Conservation (phyloP, 202 grass and related monocot genomes). For the Saccharum hybrid region DNA sequence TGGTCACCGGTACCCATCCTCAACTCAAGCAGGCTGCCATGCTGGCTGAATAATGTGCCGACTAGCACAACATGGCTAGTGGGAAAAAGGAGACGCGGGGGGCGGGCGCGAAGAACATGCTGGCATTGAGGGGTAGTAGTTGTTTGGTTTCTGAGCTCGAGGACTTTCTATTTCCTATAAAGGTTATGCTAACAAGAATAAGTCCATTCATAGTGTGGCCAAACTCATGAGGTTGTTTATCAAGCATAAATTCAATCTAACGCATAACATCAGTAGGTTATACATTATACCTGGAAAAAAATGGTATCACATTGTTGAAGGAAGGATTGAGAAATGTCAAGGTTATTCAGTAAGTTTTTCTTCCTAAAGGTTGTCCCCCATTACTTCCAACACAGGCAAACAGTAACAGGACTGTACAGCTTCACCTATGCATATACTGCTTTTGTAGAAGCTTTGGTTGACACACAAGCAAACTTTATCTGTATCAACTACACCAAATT, state of each 20-base stretch:
- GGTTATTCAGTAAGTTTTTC: conserved; percentile 1
- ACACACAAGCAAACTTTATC: conserved; percentile 6
- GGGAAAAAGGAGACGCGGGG: background rate
- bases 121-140: no score
- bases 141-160: no score
- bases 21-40: no score
- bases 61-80: background rate
- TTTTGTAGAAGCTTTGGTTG: conserved; percentile 8
- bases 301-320: background rate
- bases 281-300: background rate
- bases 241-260: no score
- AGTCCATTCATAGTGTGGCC: no score
- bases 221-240: no score
- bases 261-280: no score
- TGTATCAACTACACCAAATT: conserved; percentile 5
- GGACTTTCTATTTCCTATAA: no score
- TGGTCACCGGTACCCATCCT: no score
- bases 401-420: background rate
- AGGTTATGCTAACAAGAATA: no score
- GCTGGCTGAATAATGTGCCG: background rate
- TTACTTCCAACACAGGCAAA: background rate
- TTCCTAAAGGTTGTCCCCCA: background rate
- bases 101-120: background rate
- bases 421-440: background rate
- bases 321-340: background rate